phyloP scores from a whole-genome alignment of 495 filamentous ascomycete genomes.

The Umbilicaria muhlenbergii region DNA sequence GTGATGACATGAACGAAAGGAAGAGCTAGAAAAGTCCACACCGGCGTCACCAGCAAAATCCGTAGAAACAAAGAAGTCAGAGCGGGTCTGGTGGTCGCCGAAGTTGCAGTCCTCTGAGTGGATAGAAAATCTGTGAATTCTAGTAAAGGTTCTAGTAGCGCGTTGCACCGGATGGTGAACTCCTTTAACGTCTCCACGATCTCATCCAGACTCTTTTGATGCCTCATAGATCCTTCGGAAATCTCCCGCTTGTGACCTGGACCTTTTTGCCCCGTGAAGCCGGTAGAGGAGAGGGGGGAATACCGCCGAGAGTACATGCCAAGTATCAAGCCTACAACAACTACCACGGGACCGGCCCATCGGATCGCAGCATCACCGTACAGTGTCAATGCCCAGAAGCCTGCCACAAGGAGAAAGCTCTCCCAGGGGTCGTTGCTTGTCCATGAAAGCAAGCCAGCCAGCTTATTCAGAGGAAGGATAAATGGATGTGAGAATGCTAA shows the following conservation, averaged over 20 bases:
- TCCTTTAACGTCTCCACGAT: conserved; percentile 83
- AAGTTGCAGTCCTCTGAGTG: conserved; percentile 79
- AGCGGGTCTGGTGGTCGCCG: conserved; percentile 81
- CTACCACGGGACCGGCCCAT: conserved; percentile 65
- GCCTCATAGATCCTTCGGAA: conserved; percentile 50
- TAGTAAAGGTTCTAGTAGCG: conserved; percentile 75
- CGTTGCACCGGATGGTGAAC: conserved; percentile 81
- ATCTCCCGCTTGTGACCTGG: conserved; percentile 29
- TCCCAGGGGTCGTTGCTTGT: conserved; percentile 88
- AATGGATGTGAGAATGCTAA: conserved; percentile 92
- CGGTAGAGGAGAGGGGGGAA: conserved; percentile 73
- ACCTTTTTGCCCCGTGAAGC: conserved; percentile 48
- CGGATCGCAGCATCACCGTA: conserved; percentile 74
- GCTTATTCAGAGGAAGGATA: conserved; percentile 66
- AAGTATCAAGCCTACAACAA: conserved; percentile 63
- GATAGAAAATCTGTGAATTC: conserved; percentile 86
- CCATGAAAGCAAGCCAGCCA: conserved; percentile 81
- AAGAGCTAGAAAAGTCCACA: conserved; percentile 73
- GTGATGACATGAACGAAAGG: conserved; percentile 78
- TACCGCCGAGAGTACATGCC: conserved; percentile 90
- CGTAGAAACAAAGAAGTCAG: conserved; percentile 80
- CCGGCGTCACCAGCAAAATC: conserved; percentile 69
- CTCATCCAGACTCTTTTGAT: conserved; percentile 82
- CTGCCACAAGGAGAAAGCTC: conserved; percentile 74
- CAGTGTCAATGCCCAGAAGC: conserved; percentile 70